Evolutionary conservation across 176 grass and related monocot genomes (phyloP).

Genomic region (Coix lacrymajobi): DNA sequence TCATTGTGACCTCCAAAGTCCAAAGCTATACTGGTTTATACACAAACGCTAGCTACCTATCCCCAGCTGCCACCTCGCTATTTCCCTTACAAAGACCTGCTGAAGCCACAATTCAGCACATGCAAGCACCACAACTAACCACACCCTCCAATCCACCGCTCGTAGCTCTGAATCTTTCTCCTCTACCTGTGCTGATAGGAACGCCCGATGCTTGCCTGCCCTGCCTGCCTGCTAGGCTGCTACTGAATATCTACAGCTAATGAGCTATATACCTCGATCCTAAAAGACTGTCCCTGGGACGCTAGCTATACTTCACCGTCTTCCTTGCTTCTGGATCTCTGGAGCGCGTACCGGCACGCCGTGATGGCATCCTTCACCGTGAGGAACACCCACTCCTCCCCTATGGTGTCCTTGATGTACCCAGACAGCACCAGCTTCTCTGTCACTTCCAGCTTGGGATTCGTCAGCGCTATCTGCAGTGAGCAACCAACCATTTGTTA

Average conservation of each 20-base stretch:
- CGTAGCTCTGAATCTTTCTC: constrained; percentile 10
- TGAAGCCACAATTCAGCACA: neutral
- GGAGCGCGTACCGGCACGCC: constrained; percentile 53
- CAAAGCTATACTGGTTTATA: constrained; percentile 12
- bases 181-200: neutral
- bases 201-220: neutral
- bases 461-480: constrained; percentile 64
- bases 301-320: constrained; percentile 34
- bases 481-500: neutral
- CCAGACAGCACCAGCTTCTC: constrained; percentile 59
- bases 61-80: neutral
- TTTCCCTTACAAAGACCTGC: neutral
- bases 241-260: constrained; percentile 24
- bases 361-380: constrained; percentile 66
- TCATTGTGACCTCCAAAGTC: neutral
- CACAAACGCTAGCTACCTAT: constrained; percentile 11
- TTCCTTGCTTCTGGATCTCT: constrained; percentile 41
- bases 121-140: neutral
- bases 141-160: neutral
- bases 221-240: constrained; percentile 3
- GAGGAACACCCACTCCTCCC: constrained; percentile 73
- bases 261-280: neutral
- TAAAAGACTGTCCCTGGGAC: neutral
- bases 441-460: constrained; percentile 62
- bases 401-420: constrained; percentile 45